Evolutionary conservation across 2,329 filamentous ascomycete genomes (phyloP).

Genomic region (Verticillium isaacii): DNA sequence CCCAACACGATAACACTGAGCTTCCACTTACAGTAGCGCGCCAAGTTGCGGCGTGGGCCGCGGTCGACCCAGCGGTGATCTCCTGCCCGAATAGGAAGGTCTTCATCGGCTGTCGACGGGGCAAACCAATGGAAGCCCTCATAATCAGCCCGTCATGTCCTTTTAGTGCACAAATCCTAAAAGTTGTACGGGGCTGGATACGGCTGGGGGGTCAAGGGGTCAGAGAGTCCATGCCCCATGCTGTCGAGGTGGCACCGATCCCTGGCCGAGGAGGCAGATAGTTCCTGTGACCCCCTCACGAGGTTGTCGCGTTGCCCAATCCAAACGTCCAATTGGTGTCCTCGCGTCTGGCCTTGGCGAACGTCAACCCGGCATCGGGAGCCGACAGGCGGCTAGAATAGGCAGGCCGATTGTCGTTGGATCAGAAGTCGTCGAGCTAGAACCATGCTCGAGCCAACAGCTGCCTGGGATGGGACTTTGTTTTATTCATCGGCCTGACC

Average conservation of each 20-base stretch:
- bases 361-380: not conserved
- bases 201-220: no score
- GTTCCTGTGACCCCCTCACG: not conserved
- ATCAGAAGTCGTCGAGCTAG: not conserved
- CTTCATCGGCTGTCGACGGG: not conserved
- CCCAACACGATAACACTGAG: not conserved
- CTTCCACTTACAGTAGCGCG: not conserved
- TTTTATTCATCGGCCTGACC: not conserved
- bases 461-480: not conserved
- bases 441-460: not conserved
- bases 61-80: not conserved
- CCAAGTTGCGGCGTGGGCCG: not conserved
- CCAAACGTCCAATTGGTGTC: not conserved
- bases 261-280: not conserved
- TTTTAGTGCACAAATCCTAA: not conserved
- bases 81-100: not conserved
- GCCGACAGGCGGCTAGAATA: not conserved
- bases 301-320: not conserved
- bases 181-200: no score
- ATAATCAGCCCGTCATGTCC: not conserved
- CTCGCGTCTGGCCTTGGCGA: not conserved
- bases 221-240: no score
- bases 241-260: not conserved
- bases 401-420: not conserved
- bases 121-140: not conserved